A percentile compares a stretch with the other conserved stretches of the same genome.
Evolutionary conservation across 257 asterid genomes (phyloP).

Genomic region (Solanum appendiculatum): DNA sequence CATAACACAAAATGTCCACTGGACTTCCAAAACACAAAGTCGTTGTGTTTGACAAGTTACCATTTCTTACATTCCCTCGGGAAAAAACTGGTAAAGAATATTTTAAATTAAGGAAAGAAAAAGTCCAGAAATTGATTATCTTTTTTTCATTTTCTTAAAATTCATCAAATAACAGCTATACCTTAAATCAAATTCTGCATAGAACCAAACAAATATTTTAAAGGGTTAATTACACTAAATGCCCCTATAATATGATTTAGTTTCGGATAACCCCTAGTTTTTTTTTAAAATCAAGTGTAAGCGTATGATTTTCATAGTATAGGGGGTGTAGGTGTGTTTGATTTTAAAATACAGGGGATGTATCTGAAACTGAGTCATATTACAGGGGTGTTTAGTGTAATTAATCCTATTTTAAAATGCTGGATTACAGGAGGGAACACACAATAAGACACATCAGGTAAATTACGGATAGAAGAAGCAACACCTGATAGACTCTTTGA

Average conservation of each 20-base stretch:
- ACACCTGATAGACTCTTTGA: conserved; percentile 71
- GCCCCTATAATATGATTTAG: neutral
- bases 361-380: neutral
- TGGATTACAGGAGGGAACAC: neutral
- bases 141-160: neutral
- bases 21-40: neutral
- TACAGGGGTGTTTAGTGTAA: neutral
- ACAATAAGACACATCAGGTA: neutral
- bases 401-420: neutral
- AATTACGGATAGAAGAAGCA: neutral
- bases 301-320: neutral
- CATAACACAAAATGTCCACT: neutral
- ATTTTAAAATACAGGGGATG: neutral
- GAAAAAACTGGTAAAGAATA: neutral
- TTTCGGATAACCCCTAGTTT: neutral
- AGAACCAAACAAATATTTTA: neutral
- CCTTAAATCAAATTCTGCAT: neutral
- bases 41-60: neutral
- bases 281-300: neutral
- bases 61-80: neutral
- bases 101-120: neutral
- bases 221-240: no score
- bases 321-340: neutral
- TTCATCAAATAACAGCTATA: neutral
- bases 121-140: neutral